Evolutionary conservation across 495 filamentous ascomycete genomes (phyloP).

Genomic region (Neurospora cerealis): DNA sequence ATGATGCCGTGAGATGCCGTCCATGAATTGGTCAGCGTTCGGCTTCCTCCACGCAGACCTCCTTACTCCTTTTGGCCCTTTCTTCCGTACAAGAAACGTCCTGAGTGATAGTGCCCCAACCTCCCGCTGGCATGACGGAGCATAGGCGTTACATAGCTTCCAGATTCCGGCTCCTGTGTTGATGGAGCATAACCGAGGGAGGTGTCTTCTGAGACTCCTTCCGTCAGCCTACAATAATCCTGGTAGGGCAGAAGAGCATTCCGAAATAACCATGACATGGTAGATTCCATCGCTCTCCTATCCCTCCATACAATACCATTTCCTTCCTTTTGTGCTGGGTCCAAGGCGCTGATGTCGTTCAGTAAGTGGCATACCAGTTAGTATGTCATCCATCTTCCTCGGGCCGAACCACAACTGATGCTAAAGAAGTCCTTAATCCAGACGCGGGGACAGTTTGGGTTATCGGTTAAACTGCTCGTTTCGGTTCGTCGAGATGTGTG

Average conservation of each 20-base stretch:
- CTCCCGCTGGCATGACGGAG: not conserved
- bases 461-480: not conserved
- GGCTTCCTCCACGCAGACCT: not conserved
- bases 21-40: not conserved
- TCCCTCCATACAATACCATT: not conserved
- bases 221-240: not conserved
- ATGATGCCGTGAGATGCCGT: not conserved
- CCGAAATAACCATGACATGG: not conserved
- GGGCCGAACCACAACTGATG: not conserved
- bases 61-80: not conserved
- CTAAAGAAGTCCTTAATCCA: not conserved
- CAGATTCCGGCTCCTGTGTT: not conserved
- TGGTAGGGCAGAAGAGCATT: not conserved
- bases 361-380: not conserved
- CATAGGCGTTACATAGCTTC: not conserved
- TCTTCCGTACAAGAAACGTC: not conserved
- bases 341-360: not conserved
- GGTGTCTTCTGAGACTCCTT: not conserved
- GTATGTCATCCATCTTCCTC: not conserved
- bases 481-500: not conserved
- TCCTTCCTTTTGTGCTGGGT: not conserved
- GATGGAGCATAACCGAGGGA: not conserved
- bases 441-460: not conserved
- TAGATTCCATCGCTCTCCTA: not conserved
- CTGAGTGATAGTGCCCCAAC: not conserved